phyloP scores from a whole-genome alignment of 208 protist genomes.

The Leishmania tropica region DNA sequence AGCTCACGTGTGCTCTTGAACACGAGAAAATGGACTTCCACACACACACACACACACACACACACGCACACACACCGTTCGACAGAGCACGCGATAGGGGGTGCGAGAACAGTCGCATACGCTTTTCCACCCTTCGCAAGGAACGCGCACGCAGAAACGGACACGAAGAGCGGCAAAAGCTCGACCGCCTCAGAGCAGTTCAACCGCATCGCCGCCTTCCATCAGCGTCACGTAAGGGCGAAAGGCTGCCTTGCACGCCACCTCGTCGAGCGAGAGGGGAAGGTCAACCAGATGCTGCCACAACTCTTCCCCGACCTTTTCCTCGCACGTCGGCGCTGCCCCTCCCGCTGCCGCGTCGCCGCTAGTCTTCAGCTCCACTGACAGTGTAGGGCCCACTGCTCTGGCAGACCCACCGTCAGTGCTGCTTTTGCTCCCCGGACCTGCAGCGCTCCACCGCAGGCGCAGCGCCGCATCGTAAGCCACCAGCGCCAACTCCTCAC shows the following conservation, averaged over 20 bases:
- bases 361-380: constrained; percentile 6
- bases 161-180: background rate
- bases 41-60: background rate
- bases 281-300: constrained; percentile 40
- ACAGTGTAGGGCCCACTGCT: background rate
- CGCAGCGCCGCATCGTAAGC: constrained; percentile 6
- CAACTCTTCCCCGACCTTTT: background rate
- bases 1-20: no score
- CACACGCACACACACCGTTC: background rate
- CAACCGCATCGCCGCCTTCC: constrained; percentile 50
- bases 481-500: background rate
- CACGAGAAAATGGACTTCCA: background rate
- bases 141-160: background rate
- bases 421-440: background rate
- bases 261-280: constrained; percentile 20
- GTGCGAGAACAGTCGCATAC: background rate
- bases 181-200: constrained; percentile 14
- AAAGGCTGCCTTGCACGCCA: constrained; percentile 36
- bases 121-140: background rate
- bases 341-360: background rate
- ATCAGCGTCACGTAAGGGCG: constrained; percentile 67
- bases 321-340: background rate
- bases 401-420: background rate
- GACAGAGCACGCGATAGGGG: background rate
- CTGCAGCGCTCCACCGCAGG: constrained; percentile 5